These are phyloP conservation scores for Castanopsis chinensis DNA, from an alignment of 306 rosid species.

Conservation along the genomic window DNA sequence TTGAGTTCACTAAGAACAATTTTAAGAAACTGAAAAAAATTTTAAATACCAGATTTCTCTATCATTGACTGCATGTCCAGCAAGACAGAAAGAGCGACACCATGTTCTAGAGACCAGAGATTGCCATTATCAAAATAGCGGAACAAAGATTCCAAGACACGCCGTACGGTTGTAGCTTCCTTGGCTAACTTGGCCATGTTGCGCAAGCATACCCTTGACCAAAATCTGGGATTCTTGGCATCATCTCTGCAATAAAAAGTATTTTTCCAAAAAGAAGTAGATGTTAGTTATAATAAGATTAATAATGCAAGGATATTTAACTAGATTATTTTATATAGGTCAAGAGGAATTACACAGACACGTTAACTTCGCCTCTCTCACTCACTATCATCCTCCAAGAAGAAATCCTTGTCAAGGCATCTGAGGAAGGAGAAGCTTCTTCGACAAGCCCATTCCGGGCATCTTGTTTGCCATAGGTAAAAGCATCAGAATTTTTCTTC, in stretches of 20 bases:
- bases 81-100: slow-evolving; percentile 70
- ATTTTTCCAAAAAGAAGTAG: slow-evolving; percentile 10
- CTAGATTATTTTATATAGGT: neutral
- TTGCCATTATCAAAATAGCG: slow-evolving; percentile 72
- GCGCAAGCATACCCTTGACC: slow-evolving; percentile 69
- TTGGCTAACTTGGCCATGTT: slow-evolving; percentile 90
- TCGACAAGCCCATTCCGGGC: neutral
- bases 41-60: slow-evolving; percentile 65
- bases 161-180: slow-evolving; percentile 88
- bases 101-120: slow-evolving; percentile 66
- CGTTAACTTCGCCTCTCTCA: slow-evolving; percentile 58
- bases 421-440: too few relatives aligned
- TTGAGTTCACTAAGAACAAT: slow-evolving; percentile 4
- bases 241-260: slow-evolving; percentile 41
- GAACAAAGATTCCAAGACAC: slow-evolving; percentile 86
- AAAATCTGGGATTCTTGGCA: slow-evolving; percentile 42
- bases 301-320: slow-evolving; percentile 14
- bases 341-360: slow-evolving; percentile 42
- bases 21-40: slow-evolving; percentile 14
- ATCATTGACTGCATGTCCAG: slow-evolving; percentile 75
- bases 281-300: neutral
- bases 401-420: slow-evolving; percentile 31
- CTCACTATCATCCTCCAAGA: slow-evolving; percentile 52
- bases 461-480: neutral
- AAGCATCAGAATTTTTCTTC: slow-evolving; percentile 24